A percentile compares a stretch with the other conserved stretches of the same genome.
phyloP scores from a whole-genome alignment of 352 stramenopile genomes.

The Phytophthora kernoviae region DNA sequence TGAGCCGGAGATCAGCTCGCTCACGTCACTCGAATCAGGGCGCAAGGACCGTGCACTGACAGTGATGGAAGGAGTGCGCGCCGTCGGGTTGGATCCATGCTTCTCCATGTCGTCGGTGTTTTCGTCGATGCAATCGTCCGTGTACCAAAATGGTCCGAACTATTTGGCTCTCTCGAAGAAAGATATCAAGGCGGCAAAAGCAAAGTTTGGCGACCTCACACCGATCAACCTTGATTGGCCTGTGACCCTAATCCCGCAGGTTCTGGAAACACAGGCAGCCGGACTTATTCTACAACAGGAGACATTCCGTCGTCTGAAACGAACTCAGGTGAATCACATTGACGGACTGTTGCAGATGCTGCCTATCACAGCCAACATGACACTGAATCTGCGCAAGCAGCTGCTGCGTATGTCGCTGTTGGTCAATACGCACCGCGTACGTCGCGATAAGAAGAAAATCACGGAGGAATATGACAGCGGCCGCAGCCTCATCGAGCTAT shows the following conservation, averaged over 20 bases:
- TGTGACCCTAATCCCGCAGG: constrained; percentile 76
- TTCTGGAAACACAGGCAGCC: constrained; percentile 83
- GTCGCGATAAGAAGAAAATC: constrained; percentile 61
- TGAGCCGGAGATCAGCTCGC: constrained; percentile 81
- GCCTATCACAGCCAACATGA: constrained; percentile 89
- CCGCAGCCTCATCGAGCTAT: constrained; percentile 81
- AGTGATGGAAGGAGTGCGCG: constrained; percentile 88
- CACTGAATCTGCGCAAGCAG: constrained; percentile 86
- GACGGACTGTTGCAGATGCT: constrained; percentile 84
- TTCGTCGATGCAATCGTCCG: constrained; percentile 75
- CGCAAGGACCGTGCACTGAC: constrained; percentile 84
- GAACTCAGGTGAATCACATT: constrained; percentile 81
- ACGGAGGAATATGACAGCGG: constrained; percentile 72
- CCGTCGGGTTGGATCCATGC: constrained; percentile 81
- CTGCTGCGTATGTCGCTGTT: constrained; percentile 84
- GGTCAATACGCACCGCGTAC: constrained; percentile 86
- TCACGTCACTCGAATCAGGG: constrained; percentile 84
- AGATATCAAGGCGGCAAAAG: constrained; percentile 49
- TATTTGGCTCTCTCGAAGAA: constrained; percentile 52
- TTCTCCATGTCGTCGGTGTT: constrained; percentile 88
- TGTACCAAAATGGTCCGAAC: constrained; percentile 72
- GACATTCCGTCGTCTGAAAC: constrained; percentile 85
- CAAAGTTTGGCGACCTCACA: constrained; percentile 69
- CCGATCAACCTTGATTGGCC: constrained; percentile 69
- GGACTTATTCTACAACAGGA: constrained; percentile 84